phyloP scores from a whole-genome alignment of 78 protist species.

The Capsaspora owczarzaki region DNA sequence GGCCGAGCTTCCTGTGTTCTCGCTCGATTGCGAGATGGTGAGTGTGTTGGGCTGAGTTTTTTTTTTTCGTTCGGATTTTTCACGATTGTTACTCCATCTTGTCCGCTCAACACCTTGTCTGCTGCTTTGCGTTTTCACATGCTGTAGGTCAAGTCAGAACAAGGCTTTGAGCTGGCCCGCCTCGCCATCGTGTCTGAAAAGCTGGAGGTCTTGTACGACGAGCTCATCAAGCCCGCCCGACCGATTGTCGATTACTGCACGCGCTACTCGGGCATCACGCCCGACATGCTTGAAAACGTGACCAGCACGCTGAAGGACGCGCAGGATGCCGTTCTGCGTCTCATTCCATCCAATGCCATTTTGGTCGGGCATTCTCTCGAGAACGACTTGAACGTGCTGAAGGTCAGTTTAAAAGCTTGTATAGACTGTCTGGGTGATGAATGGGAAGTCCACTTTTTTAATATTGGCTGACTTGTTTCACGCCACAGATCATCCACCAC shows the following conservation, averaged over 20 bases:
- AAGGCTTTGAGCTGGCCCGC: neutral
- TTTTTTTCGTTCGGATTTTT: neutral
- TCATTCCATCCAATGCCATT: neutral
- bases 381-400: neutral
- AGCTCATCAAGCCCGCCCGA: neutral
- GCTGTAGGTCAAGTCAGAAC: neutral
- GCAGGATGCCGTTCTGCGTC: neutral
- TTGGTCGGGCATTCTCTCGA: neutral
- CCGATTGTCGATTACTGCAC: neutral
- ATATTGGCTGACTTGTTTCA: neutral
- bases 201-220: neutral
- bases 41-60: neutral
- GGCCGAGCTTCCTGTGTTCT: neutral
- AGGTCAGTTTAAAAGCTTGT: neutral
- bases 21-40: conserved; percentile 8
- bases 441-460: neutral
- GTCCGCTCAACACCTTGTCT: neutral
- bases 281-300: neutral
- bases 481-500: neutral
- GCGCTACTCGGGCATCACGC: neutral
- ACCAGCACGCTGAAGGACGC: neutral
- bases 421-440: neutral
- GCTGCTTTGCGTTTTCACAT: neutral
- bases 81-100: neutral
- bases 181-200: neutral